phyloP scores from a whole-genome alignment of 2,329 filamentous ascomycete species.

The Nannizzia gypsea region DNA sequence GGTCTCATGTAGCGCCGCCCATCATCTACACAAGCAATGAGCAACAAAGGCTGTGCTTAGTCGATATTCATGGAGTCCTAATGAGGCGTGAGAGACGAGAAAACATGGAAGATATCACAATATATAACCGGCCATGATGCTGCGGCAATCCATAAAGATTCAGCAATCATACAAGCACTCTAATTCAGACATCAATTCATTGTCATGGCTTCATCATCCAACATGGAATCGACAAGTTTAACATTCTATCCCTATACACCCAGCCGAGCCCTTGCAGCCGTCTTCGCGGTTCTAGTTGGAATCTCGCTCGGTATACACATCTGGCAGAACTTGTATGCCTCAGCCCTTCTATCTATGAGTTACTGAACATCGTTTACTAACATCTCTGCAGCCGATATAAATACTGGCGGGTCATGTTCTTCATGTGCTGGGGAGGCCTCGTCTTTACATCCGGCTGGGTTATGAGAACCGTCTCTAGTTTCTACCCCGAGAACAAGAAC shows the following conservation, averaged over 20 bases:
- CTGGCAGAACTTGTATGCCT: slow-evolving; percentile 26
- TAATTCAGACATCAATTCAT: not conserved
- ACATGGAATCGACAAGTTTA: not conserved
- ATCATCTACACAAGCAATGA: not conserved
- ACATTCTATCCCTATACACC: slow-evolving; percentile 19
- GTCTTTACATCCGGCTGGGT: slow-evolving; percentile 31
- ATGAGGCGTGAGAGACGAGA: not conserved
- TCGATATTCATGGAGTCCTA: not conserved
- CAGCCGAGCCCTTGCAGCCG: slow-evolving; percentile 23
- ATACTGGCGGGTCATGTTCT: slow-evolving; percentile 29
- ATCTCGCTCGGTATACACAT: slow-evolving; percentile 22
- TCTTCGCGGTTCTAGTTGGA: slow-evolving; percentile 25
- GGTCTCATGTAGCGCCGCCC: not conserved
- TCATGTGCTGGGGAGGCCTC: slow-evolving; percentile 25
- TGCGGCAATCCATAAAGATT: not conserved
- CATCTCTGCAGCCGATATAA: slow-evolving; percentile 18
- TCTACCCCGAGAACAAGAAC: slow-evolving; percentile 19
- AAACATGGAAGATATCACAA: not conserved
- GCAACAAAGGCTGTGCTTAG: not conserved
- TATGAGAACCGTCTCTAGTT: slow-evolving; percentile 22
- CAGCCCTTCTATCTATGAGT: not conserved
- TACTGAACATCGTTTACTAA: not conserved
- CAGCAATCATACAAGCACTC: not conserved
- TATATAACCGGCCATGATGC: not conserved
- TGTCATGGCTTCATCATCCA: not conserved